A percentile compares a stretch with the other conserved stretches of the same genome.
These are phyloP conservation scores for Ophiognomonia clavigignenti-juglandacearum DNA, from an alignment of 2,329 filamentous ascomycete species.

Conservation along the genomic window DNA sequence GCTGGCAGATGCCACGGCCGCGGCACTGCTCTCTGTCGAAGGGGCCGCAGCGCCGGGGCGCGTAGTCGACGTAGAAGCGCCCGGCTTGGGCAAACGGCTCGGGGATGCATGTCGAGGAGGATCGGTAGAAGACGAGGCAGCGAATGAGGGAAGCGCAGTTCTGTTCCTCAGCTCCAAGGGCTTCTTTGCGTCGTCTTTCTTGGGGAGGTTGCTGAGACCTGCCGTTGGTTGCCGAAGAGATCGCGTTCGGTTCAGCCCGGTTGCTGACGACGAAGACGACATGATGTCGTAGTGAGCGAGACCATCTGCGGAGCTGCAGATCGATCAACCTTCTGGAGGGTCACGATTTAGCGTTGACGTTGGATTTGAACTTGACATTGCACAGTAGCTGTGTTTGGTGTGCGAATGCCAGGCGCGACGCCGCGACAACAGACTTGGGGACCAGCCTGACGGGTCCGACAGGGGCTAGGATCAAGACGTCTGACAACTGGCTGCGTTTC, in stretches of 20 bases:
- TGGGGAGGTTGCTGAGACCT: constrained; percentile 5
- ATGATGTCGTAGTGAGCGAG: not conserved
- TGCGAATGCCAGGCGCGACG: too few species aligned
- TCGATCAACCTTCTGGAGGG: too few species aligned
- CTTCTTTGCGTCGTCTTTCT: constrained; percentile 4
- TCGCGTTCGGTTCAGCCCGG: constrained; percentile 11
- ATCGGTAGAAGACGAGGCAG: not conserved
- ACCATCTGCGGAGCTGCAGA: too few species aligned
- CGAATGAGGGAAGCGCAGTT: not conserved
- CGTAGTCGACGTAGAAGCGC: constrained; percentile 25
- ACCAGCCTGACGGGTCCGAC: too few species aligned
- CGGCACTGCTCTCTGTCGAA: not conserved
- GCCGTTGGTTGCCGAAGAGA: constrained; percentile 13
- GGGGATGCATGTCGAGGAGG: constrained; percentile 37
- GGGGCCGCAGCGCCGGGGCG: constrained; percentile 14
- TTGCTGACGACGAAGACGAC: constrained; percentile 11
- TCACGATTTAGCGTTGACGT: too few species aligned
- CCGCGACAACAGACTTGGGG: too few species aligned
- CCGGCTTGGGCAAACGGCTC: constrained; percentile 46
- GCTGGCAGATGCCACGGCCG: not conserved
- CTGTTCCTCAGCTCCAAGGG: not conserved
- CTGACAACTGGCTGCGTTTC: too few species aligned
- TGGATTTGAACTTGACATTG: too few species aligned
- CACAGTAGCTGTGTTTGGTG: too few species aligned
- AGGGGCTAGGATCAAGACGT: too few species aligned